phyloP scores from a whole-genome alignment of 805 yeast genomes.

The Barnettozyma salicaria region DNA sequence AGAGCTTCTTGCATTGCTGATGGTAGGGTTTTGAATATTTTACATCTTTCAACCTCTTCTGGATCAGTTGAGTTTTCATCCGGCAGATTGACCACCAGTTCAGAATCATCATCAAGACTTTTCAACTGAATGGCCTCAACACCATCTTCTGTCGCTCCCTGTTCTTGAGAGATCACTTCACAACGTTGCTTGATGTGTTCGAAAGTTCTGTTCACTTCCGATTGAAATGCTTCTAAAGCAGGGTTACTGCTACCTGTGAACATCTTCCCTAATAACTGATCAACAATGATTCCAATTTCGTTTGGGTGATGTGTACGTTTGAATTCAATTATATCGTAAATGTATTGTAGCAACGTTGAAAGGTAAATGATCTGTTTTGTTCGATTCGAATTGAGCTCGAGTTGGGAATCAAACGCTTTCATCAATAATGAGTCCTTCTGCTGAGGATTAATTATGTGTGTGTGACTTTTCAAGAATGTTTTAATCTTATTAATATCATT shows the following conservation, averaged over 20 bases:
- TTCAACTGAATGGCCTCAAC: constrained; percentile 83
- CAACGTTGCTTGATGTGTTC: constrained; percentile 75
- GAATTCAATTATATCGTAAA: constrained; percentile 37
- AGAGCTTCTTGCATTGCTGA: constrained; percentile 67
- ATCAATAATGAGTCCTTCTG: constrained; percentile 90
- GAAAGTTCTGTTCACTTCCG: constrained; percentile 70
- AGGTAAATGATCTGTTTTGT: constrained; percentile 73
- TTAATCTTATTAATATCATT: constrained; percentile 45
- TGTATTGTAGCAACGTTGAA: constrained; percentile 72
- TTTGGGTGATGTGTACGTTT: constrained; percentile 30
- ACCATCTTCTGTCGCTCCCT: constrained; percentile 33
- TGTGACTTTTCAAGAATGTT: constrained; percentile 45
- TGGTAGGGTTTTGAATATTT: constrained; percentile 54
- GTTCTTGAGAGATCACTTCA: constrained; percentile 53
- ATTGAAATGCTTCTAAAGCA: constrained; percentile 61
- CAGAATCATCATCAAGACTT: constrained; percentile 78
- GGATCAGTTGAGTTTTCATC: constrained; percentile 41
- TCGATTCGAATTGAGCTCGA: constrained; percentile 47
- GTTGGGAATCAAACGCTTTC: constrained; percentile 83
- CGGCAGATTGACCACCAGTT: constrained; percentile 68
- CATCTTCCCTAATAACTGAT: constrained; percentile 62
- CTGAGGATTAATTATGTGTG: constrained; percentile 66
- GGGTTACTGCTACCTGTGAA: constrained; percentile 39
- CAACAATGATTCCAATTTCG: constrained; percentile 42
- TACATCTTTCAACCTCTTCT: constrained; percentile 38